These are phyloP conservation scores for Leucaena leucocephala DNA, from an alignment of 306 rosid species.

Conservation along the genomic window DNA sequence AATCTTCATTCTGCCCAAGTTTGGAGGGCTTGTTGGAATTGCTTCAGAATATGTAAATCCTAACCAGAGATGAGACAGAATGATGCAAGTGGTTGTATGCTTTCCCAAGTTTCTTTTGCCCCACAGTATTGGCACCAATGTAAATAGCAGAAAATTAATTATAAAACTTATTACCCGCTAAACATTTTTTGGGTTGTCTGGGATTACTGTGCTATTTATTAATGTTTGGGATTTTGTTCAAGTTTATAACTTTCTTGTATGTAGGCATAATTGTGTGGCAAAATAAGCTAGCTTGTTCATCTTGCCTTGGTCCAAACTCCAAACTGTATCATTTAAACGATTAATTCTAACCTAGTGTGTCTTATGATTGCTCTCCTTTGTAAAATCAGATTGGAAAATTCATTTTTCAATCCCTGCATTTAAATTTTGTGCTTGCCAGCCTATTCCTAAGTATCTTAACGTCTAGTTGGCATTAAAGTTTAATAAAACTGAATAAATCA, in stretches of 20 bases:
- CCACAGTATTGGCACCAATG: conserved; percentile 51
- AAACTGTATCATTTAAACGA: conserved; percentile 32
- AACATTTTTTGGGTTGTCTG: conserved; percentile 38
- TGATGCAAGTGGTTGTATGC: conserved; percentile 42
- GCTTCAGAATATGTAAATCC: conserved; percentile 38
- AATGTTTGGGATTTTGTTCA: conserved; percentile 21
- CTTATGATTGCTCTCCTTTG: background rate
- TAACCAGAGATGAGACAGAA: conserved; percentile 32
- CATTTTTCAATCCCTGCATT: too few species aligned
- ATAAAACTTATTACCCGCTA: conserved; percentile 24
- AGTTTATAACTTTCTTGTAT: conserved; percentile 7
- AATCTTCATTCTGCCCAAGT: conserved; percentile 34
- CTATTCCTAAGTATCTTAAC: too few species aligned
- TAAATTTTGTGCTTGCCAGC: too few species aligned
- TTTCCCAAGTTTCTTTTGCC: conserved; percentile 36
- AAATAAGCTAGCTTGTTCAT: conserved; percentile 32
- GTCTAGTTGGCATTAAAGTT: too few species aligned
- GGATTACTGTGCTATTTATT: background rate
- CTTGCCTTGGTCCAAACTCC: conserved; percentile 29
- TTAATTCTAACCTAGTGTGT: background rate
- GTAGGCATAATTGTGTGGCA: conserved; percentile 36
- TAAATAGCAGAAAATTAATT: conserved; percentile 52
- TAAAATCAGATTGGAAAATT: too few species aligned
- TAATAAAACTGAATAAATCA: too few species aligned
- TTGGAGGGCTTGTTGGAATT: conserved; percentile 38